These are phyloP conservation scores for Penicillium verhagenii DNA, from an alignment of 495 filamentous ascomycete species.

Conservation along the genomic window DNA sequence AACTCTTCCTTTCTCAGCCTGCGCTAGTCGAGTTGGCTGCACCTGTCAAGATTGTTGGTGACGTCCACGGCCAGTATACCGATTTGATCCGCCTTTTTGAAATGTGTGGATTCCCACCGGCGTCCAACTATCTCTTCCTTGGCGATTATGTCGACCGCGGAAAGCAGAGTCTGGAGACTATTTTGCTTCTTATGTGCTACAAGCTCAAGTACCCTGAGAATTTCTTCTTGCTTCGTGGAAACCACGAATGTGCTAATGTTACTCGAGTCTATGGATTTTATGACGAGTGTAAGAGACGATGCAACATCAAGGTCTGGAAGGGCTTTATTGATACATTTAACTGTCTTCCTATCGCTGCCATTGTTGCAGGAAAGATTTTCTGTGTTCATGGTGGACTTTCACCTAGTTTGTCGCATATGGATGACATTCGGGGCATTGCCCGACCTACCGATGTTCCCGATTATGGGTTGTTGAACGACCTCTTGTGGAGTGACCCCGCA, in stretches of 20 bases:
- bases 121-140: conserved; percentile 91
- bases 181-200: conserved; percentile 93
- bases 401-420: conserved; percentile 91
- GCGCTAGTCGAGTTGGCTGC: conserved; percentile 87
- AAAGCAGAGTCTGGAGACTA: conserved; percentile 96
- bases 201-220: conserved; percentile 99
- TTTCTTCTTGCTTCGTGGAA: conserved; percentile 95
- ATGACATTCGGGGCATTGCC: conserved; percentile 94
- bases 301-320: conserved; percentile 99
- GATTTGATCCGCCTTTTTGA: conserved; percentile 98
- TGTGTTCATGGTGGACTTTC: conserved; percentile 97
- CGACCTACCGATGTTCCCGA: conserved; percentile 97
- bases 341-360: conserved; percentile 89
- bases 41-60: conserved; percentile 98
- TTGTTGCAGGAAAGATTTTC: conserved; percentile 98
- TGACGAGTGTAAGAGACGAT: conserved; percentile 96
- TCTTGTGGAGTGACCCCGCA: conserved; percentile 96
- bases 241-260: conserved; percentile 98
- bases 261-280: conserved; percentile 99
- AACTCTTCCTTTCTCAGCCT: conserved; percentile 88
- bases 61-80: conserved; percentile 97
- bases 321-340: conserved; percentile 99
- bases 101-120: conserved; percentile 97
- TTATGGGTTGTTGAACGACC: conserved; percentile 93
- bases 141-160: conserved; percentile 98